Conservation (phyloP, 2,329 filamentous ascomycete species). For the Trichoderma sp. region DNA sequence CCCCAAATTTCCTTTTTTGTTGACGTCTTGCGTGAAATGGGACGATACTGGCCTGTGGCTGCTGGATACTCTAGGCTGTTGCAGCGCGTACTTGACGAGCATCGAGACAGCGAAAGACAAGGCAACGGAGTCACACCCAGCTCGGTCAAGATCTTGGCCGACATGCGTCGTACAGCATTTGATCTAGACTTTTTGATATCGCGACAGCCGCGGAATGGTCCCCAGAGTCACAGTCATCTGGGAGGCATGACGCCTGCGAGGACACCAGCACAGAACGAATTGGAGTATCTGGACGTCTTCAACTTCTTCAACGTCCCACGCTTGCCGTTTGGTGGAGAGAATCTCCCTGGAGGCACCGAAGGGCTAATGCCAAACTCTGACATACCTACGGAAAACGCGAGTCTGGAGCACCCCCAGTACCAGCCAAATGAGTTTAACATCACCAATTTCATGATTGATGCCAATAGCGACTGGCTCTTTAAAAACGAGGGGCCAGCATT, state of each 20-base stretch:
- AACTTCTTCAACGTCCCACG: constrained; percentile 92
- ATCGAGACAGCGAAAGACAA: constrained; percentile 71
- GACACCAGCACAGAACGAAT: constrained; percentile 73
- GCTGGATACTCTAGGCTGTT: constrained; percentile 77
- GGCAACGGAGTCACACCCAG: constrained; percentile 75
- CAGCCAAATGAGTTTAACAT: constrained; percentile 67
- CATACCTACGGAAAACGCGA: constrained; percentile 30
- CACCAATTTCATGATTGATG: constrained; percentile 73
- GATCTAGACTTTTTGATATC: constrained; percentile 89
- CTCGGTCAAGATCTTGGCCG: constrained; percentile 80
- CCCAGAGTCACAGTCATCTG: constrained; percentile 41
- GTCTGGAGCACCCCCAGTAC: constrained; percentile 21
- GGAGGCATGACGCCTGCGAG: constrained; percentile 58
- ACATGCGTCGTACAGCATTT: constrained; percentile 88
- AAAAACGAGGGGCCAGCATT: constrained; percentile 45
- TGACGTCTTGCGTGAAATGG: constrained; percentile 75
- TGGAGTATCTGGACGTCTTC: constrained; percentile 90
- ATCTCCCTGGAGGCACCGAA: constrained; percentile 24
- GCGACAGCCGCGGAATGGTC: constrained; percentile 61
- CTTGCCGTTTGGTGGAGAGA: constrained; percentile 51
- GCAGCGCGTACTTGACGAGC: constrained; percentile 80
- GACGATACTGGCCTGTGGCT: constrained; percentile 80
- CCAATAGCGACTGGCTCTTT: constrained; percentile 71
- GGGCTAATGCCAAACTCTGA: constrained; percentile 25
- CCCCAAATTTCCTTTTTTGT: constrained; percentile 79